Percentiles rank a stretch among this genome's conserved stretches.
Conservation (phyloP, 352 stramenopile genomes). For the Phytopythium litorale region DNA sequence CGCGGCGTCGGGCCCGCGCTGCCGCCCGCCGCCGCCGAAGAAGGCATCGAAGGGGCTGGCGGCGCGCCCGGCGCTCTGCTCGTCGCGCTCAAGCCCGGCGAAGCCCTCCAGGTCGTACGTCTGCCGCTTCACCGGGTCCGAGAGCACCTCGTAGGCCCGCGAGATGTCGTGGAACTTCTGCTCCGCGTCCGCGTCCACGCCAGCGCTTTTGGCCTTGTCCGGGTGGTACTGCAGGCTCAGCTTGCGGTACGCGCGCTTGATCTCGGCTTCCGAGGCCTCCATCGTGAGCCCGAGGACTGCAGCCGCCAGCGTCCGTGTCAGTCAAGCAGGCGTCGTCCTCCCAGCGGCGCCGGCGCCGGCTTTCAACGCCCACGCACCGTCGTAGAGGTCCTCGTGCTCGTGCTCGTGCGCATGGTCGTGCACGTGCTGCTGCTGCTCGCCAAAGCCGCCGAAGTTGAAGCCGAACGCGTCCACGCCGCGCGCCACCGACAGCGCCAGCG, state of each 20-base stretch:
- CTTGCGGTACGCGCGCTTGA: conserved; percentile 95
- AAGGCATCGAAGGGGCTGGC: conserved; percentile 77
- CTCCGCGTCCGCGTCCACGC: conserved; percentile 72
- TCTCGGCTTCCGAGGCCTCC: conserved; percentile 85
- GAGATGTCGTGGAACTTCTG: conserved; percentile 89
- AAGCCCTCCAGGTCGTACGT: conserved; percentile 93
- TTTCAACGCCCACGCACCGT: not conserved
- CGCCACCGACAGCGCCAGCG: conserved; percentile 12
- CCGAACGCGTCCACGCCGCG: conserved; percentile 7
- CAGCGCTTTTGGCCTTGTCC: conserved; percentile 67
- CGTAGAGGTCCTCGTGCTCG: conserved; percentile 12
- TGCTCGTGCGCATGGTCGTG: conserved; percentile 23
- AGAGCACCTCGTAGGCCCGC: conserved; percentile 90
- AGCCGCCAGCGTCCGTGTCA: not conserved
- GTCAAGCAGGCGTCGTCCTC: not conserved
- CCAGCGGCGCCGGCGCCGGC: no score
- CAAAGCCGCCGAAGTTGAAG: conserved; percentile 8
- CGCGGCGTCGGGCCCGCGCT: conserved; percentile 64
- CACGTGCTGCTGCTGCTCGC: conserved; percentile 10
- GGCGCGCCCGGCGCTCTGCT: conserved; percentile 42
- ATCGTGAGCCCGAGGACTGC: conserved; percentile 71
- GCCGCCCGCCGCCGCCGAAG: conserved; percentile 71
- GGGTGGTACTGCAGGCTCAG: conserved; percentile 96
- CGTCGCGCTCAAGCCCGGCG: conserved; percentile 77
- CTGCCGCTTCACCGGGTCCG: conserved; percentile 85